Base-by-base conservation (phyloP, 441 rosid genomes). In the Macaranga tanarius region DNA sequence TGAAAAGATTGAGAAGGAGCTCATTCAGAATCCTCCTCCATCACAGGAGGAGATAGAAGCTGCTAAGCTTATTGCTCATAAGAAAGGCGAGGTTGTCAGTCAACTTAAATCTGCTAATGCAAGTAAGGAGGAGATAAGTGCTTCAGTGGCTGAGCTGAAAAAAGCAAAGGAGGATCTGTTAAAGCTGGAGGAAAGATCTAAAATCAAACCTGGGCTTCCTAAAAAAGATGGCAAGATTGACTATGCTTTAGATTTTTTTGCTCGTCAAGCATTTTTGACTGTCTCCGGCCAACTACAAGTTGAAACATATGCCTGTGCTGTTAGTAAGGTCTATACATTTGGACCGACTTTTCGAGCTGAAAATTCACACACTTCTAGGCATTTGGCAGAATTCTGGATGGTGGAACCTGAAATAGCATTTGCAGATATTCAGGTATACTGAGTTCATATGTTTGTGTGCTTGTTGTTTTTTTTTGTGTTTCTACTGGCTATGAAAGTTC, bases 331-430 rank as follows among this genome's bases (percentile, higher is more conserved):
- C 65, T 95, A 92, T 76, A 92, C 99, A 5, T 92, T 92, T 80
- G 99, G 99, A 47, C 99, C 98, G 4, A 95, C 98, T 61, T 95
- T 95, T 75, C 80, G 99, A 40, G 99, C 99, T 54, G 98, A 95
- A 81, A 75, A 95, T 62, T 95, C 98, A 12, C 96, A 92, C 79
- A 95, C 99, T 7, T 91, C 99, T 3, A 87, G 99, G 80, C 99
- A 95, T 90, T 81, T 95, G 76, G 97, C 99, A 15, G 99, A 95
- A 62, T 95, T 95, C 78, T 92, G 97, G 99, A 95, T 95, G 98
- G 89, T 95, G 54, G 99, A 95, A 82, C 95, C 98, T 81, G 99
- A 95, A 81, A 77, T 95, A 61, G 95, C 96, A 63, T 89, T 84
- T 74, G 98, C 98, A 25, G 96, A 92, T 82, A 78, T 95, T 45